These are phyloP conservation scores for Fonsecaea erecta DNA, from an alignment of 2,329 filamentous ascomycete species.

Conservation along the genomic window DNA sequence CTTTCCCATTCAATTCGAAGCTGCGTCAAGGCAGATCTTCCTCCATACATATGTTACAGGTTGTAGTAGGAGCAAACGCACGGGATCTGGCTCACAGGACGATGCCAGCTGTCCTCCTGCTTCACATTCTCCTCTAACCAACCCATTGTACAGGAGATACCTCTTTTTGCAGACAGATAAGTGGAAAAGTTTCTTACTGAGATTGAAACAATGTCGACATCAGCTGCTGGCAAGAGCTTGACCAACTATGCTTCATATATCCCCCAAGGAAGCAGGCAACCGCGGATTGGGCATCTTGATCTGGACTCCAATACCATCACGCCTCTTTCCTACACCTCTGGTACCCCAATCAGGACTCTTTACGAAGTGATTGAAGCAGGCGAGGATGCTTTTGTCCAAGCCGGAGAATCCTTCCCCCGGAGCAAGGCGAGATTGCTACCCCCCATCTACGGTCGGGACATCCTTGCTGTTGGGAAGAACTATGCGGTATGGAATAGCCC, in stretches of 20 bases:
- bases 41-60: background rate
- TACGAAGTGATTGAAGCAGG: conserved; percentile 60
- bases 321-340: conserved; percentile 54
- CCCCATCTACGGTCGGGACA: conserved; percentile 34
- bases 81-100: background rate
- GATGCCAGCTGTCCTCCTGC: background rate
- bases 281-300: conserved; percentile 52
- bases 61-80: background rate
- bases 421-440: conserved; percentile 47
- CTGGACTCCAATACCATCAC: conserved; percentile 45
- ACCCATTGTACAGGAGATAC: background rate
- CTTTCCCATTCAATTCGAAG: background rate
- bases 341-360: conserved; percentile 52
- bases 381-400: conserved; percentile 45
- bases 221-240: background rate
- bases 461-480: conserved; percentile 49
- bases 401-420: conserved; percentile 42
- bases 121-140: background rate
- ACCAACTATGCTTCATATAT: conserved; percentile 25
- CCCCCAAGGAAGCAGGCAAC: conserved; percentile 6
- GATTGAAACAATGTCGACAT: background rate
- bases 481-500: conserved; percentile 54
- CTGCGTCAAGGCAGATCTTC: background rate
- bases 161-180: background rate
- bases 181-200: background rate